phyloP scores from a whole-genome alignment of 139 green algal genomes.

The Tetraselmis striata region DNA sequence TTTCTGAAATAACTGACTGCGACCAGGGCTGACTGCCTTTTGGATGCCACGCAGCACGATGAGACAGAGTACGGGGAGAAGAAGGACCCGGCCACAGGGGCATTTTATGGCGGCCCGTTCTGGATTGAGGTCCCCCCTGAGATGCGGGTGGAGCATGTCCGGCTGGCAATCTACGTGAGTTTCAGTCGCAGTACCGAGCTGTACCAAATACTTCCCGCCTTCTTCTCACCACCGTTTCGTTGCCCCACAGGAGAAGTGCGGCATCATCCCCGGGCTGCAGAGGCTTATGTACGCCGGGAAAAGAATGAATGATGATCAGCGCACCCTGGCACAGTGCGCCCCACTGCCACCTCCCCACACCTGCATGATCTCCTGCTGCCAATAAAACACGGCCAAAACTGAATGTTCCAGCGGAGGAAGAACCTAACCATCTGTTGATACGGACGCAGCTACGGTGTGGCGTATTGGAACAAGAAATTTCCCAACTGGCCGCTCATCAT shows the following conservation, averaged over 20 bases:
- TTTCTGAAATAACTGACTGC: not conserved
- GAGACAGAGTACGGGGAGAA: slow-evolving; percentile 69
- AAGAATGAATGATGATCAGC: slow-evolving; percentile 74
- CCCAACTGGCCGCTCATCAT: slow-evolving; percentile 81
- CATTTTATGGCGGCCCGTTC: slow-evolving; percentile 75
- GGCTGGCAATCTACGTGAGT: slow-evolving; percentile 60
- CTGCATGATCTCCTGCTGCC: not conserved
- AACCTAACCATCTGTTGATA: slow-evolving; percentile 43
- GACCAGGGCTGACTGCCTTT: not conserved
- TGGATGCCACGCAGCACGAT: slow-evolving; percentile 45
- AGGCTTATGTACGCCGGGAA: slow-evolving; percentile 70
- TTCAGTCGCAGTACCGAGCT: not conserved
- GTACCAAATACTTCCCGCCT: not conserved
- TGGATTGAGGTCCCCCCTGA: slow-evolving; percentile 52
- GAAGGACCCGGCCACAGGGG: slow-evolving; percentile 36
- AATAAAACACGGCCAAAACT: not conserved
- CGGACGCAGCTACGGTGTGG: slow-evolving; percentile 71
- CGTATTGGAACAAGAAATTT: slow-evolving; percentile 84
- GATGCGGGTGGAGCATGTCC: slow-evolving; percentile 76
- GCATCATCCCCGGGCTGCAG: slow-evolving; percentile 77
- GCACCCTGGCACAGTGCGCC: slow-evolving; percentile 80
- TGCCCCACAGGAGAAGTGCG: slow-evolving; percentile 52
- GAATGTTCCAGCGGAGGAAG: not conserved
- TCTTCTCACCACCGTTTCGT: not conserved
- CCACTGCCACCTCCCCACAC: not conserved